Percentiles rank a stretch among this genome's conserved stretches.
Evolutionary conservation across 345 rosid species (phyloP).

Genomic region (Brassica cretica): DNA sequence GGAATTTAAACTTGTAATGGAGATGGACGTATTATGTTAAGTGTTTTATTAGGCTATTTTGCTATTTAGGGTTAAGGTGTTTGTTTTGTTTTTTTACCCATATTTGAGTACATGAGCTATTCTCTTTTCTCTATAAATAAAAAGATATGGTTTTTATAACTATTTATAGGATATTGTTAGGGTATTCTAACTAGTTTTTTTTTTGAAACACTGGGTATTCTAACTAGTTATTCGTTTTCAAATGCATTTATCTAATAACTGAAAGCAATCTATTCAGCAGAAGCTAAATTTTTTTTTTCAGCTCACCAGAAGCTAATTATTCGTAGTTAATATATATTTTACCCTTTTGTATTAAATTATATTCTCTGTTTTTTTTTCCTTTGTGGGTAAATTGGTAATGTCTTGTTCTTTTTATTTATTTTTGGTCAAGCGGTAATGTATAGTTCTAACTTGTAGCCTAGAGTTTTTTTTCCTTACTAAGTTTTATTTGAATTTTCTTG

Average conservation of each 20-base stretch:
- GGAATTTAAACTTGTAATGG: constrained; percentile 5
- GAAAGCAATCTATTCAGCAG: neutral
- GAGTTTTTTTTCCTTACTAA: neutral
- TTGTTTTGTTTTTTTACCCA: neutral
- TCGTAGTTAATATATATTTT: neutral
- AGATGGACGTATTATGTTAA: neutral
- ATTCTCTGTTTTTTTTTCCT: too few species aligned
- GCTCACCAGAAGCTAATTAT: neutral
- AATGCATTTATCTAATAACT: neutral
- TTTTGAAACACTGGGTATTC: neutral
- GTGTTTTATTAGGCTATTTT: constrained; percentile 9
- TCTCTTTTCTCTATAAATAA: neutral
- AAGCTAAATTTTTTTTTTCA: neutral
- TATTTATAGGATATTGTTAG: constrained; percentile 19
- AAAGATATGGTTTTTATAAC: neutral
- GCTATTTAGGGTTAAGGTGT: constrained; percentile 2
- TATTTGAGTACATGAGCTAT: constrained; percentile 2
- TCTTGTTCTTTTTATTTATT: too few species aligned
- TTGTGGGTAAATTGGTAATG: too few species aligned
- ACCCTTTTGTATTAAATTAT: neutral
- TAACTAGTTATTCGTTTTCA: constrained; percentile 7
- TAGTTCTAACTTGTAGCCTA: neutral
- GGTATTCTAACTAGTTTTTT: neutral
- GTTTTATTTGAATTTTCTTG: neutral
- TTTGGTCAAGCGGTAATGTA: neutral